These are phyloP conservation scores for Hypericum perforatum DNA, from an alignment of 345 rosid species.

Conservation along the genomic window DNA sequence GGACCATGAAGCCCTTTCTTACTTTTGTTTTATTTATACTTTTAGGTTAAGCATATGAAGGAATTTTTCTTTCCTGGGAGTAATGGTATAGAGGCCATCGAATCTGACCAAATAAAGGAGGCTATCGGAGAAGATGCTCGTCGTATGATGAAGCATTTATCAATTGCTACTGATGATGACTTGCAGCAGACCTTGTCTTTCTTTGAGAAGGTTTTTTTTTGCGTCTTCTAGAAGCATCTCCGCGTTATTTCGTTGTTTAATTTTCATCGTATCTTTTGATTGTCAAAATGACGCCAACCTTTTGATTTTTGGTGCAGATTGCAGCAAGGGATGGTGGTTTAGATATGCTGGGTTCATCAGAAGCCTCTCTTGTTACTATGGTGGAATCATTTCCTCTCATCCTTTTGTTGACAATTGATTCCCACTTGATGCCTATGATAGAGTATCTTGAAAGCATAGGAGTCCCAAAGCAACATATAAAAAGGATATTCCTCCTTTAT, in stretches of 20 bases:
- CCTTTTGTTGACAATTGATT: constrained; percentile 51
- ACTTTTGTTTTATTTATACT: constrained; percentile 47
- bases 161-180: constrained; percentile 72
- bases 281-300: too few species aligned
- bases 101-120: too few species aligned
- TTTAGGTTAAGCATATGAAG: constrained; percentile 81
- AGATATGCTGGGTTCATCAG: too few species aligned
- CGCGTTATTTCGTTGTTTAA: too few species aligned
- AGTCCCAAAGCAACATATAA: constrained; percentile 28
- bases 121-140: constrained; percentile 47
- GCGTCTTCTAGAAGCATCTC: too few species aligned
- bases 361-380: constrained; percentile 46
- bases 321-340: constrained; percentile 95
- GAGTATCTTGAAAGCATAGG: constrained; percentile 48
- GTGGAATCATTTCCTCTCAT: constrained; percentile 81
- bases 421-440: constrained; percentile 47
- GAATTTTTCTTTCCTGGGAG: constrained; percentile 67
- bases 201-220: too few species aligned
- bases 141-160: constrained; percentile 69
- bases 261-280: too few species aligned
- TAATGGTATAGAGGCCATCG: too few species aligned
- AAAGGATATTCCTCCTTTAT: constrained; percentile 49
- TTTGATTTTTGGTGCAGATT: constrained; percentile 33
- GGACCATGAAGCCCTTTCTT: too few species aligned
- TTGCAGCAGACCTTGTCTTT: constrained; percentile 69